Evolutionary conservation across 495 filamentous ascomycete genomes (phyloP).

Genomic region (Hypoxylon lienhwacheense): DNA sequence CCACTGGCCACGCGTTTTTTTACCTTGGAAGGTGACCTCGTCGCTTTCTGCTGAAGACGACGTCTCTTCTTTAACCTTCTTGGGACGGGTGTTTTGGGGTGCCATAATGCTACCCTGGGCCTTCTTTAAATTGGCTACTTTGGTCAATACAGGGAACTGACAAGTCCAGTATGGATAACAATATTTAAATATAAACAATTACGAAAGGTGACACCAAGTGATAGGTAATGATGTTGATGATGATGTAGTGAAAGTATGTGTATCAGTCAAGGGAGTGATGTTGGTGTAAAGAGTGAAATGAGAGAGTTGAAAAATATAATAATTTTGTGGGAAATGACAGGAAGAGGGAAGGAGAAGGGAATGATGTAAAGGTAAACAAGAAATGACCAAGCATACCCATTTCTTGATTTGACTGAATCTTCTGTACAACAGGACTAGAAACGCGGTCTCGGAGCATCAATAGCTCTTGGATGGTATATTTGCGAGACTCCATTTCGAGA

Average conservation of each 20-base stretch:
- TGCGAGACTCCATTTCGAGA: conserved; percentile 40
- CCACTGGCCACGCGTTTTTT: conserved; percentile 39
- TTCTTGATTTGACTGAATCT: conserved; percentile 37
- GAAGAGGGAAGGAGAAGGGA: too few relatives aligned
- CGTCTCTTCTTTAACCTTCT: conserved; percentile 26
- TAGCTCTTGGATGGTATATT: conserved; percentile 45
- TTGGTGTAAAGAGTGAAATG: too few relatives aligned
- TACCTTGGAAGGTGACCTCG: conserved; percentile 30
- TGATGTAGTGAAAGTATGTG: too few relatives aligned
- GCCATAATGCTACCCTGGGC: conserved; percentile 4
- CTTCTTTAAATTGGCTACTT: conserved; percentile 23
- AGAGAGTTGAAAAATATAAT: too few relatives aligned
- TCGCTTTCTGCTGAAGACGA: conserved; percentile 33
- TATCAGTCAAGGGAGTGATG: too few relatives aligned
- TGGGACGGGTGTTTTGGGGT: conserved; percentile 8
- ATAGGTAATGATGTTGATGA: too few relatives aligned
- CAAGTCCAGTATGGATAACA: neutral
- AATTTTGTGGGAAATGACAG: too few relatives aligned
- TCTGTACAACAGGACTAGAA: conserved; percentile 5
- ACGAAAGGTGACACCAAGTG: too few relatives aligned
- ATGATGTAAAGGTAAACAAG: too few relatives aligned
- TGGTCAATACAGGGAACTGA: neutral
- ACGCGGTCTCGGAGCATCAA: conserved; percentile 33
- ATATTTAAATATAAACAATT: too few relatives aligned
- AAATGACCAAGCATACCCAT: conserved; percentile 37